Conservation (phyloP, 495 filamentous ascomycete genomes). For the Hypoxylon cercidicola region DNA sequence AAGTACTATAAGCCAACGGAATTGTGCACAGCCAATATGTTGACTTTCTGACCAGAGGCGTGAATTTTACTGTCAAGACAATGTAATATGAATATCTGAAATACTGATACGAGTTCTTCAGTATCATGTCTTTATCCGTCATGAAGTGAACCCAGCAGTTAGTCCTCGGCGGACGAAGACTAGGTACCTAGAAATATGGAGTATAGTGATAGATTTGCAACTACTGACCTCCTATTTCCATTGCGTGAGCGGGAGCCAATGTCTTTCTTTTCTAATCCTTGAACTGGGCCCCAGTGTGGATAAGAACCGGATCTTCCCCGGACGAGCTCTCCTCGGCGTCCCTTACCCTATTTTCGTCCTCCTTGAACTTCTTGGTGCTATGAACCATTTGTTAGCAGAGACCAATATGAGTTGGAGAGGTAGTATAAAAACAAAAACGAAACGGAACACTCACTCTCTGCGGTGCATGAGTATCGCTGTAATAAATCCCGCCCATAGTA, state of each 20-base stretch:
- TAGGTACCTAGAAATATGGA: no score
- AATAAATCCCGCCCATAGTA: constrained; percentile 57
- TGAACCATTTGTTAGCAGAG: no score
- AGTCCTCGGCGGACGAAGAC: no score
- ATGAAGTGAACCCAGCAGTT: no score
- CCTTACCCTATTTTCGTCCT: neutral
- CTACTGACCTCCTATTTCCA: neutral
- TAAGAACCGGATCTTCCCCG: constrained; percentile 25
- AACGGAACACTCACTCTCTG: constrained; percentile 42
- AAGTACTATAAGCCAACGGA: no score
- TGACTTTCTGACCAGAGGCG: no score
- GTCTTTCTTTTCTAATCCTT: constrained; percentile 9
- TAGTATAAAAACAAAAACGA: neutral
- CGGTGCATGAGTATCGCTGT: constrained; percentile 49
- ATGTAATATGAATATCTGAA: no score
- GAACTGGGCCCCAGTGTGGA: constrained; percentile 18
- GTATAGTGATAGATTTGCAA: no score
- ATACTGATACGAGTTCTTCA: no score
- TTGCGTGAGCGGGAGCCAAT: neutral
- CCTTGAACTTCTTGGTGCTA: constrained; percentile 10
- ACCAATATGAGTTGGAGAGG: neutral
- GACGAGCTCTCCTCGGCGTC: constrained; percentile 18
- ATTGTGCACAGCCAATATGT: no score
- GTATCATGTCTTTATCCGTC: no score
- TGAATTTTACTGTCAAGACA: no score